phyloP scores from a whole-genome alignment of 495 filamentous ascomycete species.

The Annulohypoxylon maeteangense region DNA sequence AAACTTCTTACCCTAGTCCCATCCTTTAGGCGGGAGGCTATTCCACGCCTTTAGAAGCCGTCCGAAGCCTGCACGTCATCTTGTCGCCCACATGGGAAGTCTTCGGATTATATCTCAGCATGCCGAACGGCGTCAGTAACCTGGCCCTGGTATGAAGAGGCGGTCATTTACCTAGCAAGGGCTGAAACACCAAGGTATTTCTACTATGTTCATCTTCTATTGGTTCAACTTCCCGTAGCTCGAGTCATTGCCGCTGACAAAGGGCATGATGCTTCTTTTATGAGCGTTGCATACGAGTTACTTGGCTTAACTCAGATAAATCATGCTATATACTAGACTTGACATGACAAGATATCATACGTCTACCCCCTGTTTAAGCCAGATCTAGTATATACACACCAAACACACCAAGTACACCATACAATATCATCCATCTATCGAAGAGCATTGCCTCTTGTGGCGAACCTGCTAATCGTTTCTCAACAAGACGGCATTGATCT shows the following conservation, averaged over 20 bases:
- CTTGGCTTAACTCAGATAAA: conserved; percentile 34
- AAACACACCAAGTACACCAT: conserved; percentile 25
- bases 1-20: conserved; percentile 34
- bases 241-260: conserved; percentile 21
- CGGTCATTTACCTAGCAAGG: conserved; percentile 13
- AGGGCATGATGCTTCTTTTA: conserved; percentile 28
- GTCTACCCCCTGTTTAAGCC: conserved; percentile 33
- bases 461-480: conserved; percentile 41
- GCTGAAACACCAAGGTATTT: conserved; percentile 39
- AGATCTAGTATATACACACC: conserved; percentile 38
- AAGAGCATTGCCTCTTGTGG: conserved; percentile 29
- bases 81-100: conserved; percentile 30
- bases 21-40: conserved; percentile 28
- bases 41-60: conserved; percentile 25
- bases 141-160: conserved; percentile 23
- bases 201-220: conserved; percentile 9
- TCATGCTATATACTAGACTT: conserved; percentile 43
- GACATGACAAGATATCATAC: conserved; percentile 43
- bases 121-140: conserved; percentile 39
- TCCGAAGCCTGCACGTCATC: conserved; percentile 39
- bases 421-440: conserved; percentile 33
- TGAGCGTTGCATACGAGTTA: conserved; percentile 33
- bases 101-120: conserved; percentile 39
- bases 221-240: conserved; percentile 10
- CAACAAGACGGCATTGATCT: conserved; percentile 47